Evolutionary conservation across 495 filamentous ascomycete genomes (phyloP), one percentile per base, ranked within the genome.

Genomic region (Aspergillus nanangensis): DNA sequence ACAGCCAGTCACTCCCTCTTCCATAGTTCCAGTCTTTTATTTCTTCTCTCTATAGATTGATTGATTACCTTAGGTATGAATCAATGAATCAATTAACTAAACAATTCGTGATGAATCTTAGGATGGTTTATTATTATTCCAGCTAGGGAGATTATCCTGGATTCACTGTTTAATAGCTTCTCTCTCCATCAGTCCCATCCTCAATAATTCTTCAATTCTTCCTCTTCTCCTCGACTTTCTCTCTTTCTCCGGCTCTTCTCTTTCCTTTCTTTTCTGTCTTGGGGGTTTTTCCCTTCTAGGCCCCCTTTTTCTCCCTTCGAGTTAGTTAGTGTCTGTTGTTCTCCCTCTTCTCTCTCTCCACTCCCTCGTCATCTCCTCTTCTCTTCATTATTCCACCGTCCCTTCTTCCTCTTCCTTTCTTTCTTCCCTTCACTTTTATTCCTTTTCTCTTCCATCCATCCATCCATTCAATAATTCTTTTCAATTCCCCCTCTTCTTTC

Each of bases 401-500:
- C n/a, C n/a, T n/a, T n/a, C n/a, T n/a, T n/a, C n/a, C n/a, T n/a
- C n/a, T n/a, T n/a, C n/a, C n/a, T n/a, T n/a, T n/a, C n/a, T n/a
- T 3, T 13, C 17, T 11, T 11, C 10, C 17, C 17, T 14, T 19
- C 35, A 19, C 8, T 31, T 18, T 18, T 19, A 45, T 9, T 15
- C 11, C 24, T 25, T 15, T 37, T 24, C 29, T 11, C 13, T 22
- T 43, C 41, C 25, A 8, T 45, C 18, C 9, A 17, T 36, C 33
- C n/a, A 14, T 38, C 32, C 14, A 21, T 38, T 33, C 13, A 36
- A 19, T 22, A 32, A 38, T 22, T 22, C 18, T 23, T 33, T 33
- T 45, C 35, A 38, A 32, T 52, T 38, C 43, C 48, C 45, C 8
- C 41, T 39, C 48, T 39, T 13, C 41, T 34, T 45, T 10, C 48